These are phyloP conservation scores for Melampsora americana DNA, from an alignment of 1,284 basidiomycete species.

Conservation along the genomic window DNA sequence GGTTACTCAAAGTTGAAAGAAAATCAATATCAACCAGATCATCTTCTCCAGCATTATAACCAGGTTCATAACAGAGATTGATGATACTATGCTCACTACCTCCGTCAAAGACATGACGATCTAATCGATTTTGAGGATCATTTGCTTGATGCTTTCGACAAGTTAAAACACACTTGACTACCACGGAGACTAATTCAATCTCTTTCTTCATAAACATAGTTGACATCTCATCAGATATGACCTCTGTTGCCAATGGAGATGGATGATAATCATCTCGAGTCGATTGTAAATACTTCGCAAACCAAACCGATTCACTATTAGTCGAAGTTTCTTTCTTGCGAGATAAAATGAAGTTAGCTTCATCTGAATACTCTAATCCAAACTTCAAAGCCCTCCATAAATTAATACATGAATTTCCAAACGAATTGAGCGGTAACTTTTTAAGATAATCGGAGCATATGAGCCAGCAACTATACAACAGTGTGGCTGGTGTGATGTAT, in stretches of 20 bases:
- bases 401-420: background rate
- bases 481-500: background rate
- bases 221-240: background rate
- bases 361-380: conserved; percentile 2
- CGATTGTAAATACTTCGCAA: background rate
- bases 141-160: background rate
- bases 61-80: background rate
- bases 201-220: background rate
- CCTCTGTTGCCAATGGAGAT: background rate
- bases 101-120: background rate
- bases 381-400: background rate
- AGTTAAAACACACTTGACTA: background rate
- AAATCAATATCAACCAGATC: background rate
- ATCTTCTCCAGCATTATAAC: background rate
- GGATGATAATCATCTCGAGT: background rate
- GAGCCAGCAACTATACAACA: conserved; percentile 4
- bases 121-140: background rate
- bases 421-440: background rate
- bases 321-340: background rate
- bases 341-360: background rate
- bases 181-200: background rate
- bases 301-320: background rate
- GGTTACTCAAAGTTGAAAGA: background rate
- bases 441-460: conserved; percentile 1
- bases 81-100: background rate